Evolutionary conservation across 208 protist species (phyloP), one percentile per base, ranked within the genome.

Genomic region (Acanthamoeba lenticulata): DNA sequence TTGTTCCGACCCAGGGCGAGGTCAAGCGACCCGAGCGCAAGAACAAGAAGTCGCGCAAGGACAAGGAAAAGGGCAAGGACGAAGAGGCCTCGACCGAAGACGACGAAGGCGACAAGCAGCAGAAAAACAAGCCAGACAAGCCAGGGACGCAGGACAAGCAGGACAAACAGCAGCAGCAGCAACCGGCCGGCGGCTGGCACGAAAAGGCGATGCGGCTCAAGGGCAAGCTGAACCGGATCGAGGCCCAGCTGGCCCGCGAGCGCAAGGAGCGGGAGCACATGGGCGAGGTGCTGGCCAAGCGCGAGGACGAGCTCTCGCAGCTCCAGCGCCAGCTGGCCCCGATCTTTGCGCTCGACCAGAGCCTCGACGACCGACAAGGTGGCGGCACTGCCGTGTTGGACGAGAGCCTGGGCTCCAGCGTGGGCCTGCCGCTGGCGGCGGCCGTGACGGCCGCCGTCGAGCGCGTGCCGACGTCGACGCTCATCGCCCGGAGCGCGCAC

Each of bases 201-300:
- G 83, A 90, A 36, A 90, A 90, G 55, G 83, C 83, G 47, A 67
- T 67, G 52, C 83, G 83, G 47, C 83, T 69, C 17, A 60, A 90
- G 83, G 55, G 83, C 45, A 90, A 90, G 49, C 83, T 90, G 15
- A 9, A 90, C 45, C 45, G 55, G 0, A 90, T 90, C 34, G 55
- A 90, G 83, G 83, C 47, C 32, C 83, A 90, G 83, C 83, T 90
- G 83, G 83, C 45, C 27, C 45, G 55, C 32, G 83, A 55, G 49
- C 45, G 55, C 24, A 65, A 67, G 83, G 83, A 90, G 36, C 60
- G 65, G 83, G 83, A 65, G 29, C 52, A 90, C 45, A 60, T 90
- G 32, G 36, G 36, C 52, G 55, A 45, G 38, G 38, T 90, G 24
- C 52, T 90, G 34, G 29, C 52, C 36, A 60, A 90, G 49, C 45